Percentiles rank a stretch among this genome's conserved stretches.
Evolutionary conservation across 805 yeast genomes (phyloP).

Genomic region (Candida taoyuanica): DNA sequence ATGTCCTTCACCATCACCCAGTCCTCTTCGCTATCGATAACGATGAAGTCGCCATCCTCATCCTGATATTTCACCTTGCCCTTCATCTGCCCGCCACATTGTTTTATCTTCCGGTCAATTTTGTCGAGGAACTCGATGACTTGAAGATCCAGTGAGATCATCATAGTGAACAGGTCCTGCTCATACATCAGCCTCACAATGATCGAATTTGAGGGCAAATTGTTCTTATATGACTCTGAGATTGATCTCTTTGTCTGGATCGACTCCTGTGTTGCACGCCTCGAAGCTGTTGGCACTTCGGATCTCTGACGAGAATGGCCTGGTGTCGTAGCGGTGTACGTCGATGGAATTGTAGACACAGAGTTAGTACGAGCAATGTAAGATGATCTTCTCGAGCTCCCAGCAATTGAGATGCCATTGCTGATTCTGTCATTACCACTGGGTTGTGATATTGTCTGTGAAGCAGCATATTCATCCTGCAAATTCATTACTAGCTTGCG

Average conservation of each 20-base stretch:
- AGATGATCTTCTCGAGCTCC: slow-evolving; percentile 24
- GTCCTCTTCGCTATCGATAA: slow-evolving; percentile 81
- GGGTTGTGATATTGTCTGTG: slow-evolving; percentile 11
- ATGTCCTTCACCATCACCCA: slow-evolving; percentile 80
- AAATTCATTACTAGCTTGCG: slow-evolving; percentile 37
- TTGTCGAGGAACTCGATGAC: slow-evolving; percentile 51
- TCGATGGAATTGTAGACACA: slow-evolving; percentile 15
- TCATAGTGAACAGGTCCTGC: slow-evolving; percentile 55
- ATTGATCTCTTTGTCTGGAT: slow-evolving; percentile 31
- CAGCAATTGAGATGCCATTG: slow-evolving; percentile 23
- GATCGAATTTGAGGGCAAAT: slow-evolving; percentile 35
- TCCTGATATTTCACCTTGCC: slow-evolving; percentile 75
- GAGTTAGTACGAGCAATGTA: slow-evolving; percentile 23
- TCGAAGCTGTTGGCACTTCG: slow-evolving; percentile 19
- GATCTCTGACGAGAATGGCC: slow-evolving; percentile 27
- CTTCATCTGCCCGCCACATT: slow-evolving; percentile 44
- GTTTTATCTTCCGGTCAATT: slow-evolving; percentile 52
- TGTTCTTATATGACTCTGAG: slow-evolving; percentile 35
- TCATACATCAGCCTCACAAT: slow-evolving; percentile 39
- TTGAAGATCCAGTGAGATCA: slow-evolving; percentile 50
- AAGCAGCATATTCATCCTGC: slow-evolving; percentile 26
- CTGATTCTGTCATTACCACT: slow-evolving; percentile 25
- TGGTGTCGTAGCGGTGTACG: slow-evolving; percentile 9
- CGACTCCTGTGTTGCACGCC: slow-evolving; percentile 27
- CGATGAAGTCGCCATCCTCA: slow-evolving; percentile 93